Conservation (phyloP, 73 alveolate species). For the Paramecium tetraurelia region DNA sequence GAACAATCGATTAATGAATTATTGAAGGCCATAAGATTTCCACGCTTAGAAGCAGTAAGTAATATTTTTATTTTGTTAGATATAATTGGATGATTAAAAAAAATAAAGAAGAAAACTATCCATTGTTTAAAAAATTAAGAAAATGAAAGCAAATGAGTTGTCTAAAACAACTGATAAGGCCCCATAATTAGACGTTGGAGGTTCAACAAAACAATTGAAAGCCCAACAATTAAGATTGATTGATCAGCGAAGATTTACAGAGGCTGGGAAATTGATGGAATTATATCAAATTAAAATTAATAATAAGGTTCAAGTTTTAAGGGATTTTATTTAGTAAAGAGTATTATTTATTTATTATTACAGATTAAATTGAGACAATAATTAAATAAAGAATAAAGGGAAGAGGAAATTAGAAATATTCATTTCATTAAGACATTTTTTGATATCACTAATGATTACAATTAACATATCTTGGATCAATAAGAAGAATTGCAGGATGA, state of each 20-base stretch:
- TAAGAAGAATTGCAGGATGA: not conserved
- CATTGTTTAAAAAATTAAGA: not conserved
- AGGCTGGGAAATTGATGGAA: not conserved
- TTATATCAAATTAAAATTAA: not conserved
- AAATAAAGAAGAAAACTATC: not conserved
- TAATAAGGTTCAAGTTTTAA: not conserved
- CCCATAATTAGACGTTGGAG: not conserved
- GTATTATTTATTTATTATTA: not conserved
- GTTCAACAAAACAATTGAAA: not conserved
- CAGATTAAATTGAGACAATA: not conserved
- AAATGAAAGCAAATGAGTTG: not conserved
- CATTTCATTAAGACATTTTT: constrained; percentile 19
- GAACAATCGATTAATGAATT: not conserved
- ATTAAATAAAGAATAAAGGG: not conserved
- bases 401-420: constrained; percentile 5
- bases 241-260: constrained; percentile 16
- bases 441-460: constrained; percentile 11
- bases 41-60: not conserved
- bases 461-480: not conserved
- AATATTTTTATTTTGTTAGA: not conserved
- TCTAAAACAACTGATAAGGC: not conserved
- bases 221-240: not conserved
- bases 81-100: not conserved
- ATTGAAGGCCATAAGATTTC: not conserved
- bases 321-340: not conserved